Percentiles rank a stretch among this genome's conserved stretches.
These are phyloP conservation scores for Kodamaea jinghongensis DNA, from an alignment of 805 yeast genomes.

Conservation along the genomic window DNA sequence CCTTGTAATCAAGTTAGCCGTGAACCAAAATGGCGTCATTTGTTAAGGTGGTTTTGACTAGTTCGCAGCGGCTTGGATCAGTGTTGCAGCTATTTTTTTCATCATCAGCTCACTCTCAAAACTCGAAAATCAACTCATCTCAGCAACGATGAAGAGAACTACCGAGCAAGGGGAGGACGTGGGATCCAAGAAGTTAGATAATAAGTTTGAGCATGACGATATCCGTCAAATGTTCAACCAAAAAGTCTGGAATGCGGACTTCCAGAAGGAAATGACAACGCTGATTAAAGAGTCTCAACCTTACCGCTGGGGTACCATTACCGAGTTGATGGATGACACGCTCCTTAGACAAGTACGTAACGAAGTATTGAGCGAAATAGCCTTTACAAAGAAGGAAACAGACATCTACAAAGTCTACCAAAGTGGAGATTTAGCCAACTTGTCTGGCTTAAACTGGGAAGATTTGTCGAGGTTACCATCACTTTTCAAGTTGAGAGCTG, in stretches of 20 bases:
- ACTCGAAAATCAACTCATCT: neutral
- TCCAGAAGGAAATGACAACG: constrained; percentile 37
- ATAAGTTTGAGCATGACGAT: constrained; percentile 2
- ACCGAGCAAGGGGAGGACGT: constrained; percentile 3
- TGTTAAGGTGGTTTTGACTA: too few relatives aligned
- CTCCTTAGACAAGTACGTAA: constrained; percentile 75
- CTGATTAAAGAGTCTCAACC: constrained; percentile 63
- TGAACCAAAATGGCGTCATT: too few relatives aligned
- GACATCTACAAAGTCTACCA: constrained; percentile 92
- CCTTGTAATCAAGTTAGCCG: too few relatives aligned
- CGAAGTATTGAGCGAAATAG: constrained; percentile 80
- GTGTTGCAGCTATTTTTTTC: too few relatives aligned
- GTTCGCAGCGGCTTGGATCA: too few relatives aligned
- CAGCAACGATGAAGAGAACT: constrained; percentile 5
- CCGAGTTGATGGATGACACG: constrained; percentile 69
- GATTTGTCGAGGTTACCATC: constrained; percentile 74
- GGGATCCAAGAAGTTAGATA: constrained; percentile 4
- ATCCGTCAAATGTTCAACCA: constrained; percentile 35
- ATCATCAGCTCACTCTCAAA: too few relatives aligned
- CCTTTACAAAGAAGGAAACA: constrained; percentile 93
- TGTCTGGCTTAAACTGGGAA: constrained; percentile 77
- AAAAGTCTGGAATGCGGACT: constrained; percentile 46
- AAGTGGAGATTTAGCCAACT: constrained; percentile 88
- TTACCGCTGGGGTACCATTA: constrained; percentile 86
- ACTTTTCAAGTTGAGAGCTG: constrained; percentile 75